Base-by-base conservation (phyloP, 108 stramenopile genomes). In the Chaetoceros muelleri region DNA sequence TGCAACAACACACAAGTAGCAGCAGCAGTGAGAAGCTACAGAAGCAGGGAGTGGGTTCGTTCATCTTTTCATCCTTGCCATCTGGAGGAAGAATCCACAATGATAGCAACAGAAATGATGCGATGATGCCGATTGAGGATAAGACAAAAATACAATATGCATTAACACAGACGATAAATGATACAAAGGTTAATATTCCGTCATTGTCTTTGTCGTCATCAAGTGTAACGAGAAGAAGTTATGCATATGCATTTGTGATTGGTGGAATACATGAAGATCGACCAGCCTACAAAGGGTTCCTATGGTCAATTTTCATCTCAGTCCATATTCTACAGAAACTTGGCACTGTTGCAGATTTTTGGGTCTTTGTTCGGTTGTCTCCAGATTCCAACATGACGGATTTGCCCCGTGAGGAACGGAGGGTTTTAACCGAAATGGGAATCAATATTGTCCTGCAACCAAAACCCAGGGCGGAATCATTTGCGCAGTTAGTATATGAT, bases 311-410 rank as follows among this genome's bases (percentile, higher is more conserved):
- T 20, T 3, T 69, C 2, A 34, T 61, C 28, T 48, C 73, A 2
- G 63, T 44, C 16, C 49, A 66, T n/a, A 57, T 40, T 22, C 54
- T 74, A 13, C 29, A 52, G 19, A 17, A 49, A 45, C 31, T 28
- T 2, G 76, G 73, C 8, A 66, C 72, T 28, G 52, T 46, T 13
- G 72, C 71, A 0, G 75, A 80, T 51, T 44, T 70, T 19, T 64
- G 73, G n/a, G 61, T 66, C 2, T 45, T 70, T 29, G 46, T 67
- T 44, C 75, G 73, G 48, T 63, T 80, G 65, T 70, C 69, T 10
- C 44, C 52, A 7, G 19, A 54, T 10, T 52, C 65, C 1, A 57
- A 60, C 31, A 53, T 30, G 26, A 49, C 49, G 28, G 24, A n/a
- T 2, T 53, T 80, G 2, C 74, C 76, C 3, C 57, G 55, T 2